Evolutionary conservation across 179 eudicot species (phyloP).

Genomic region (Beta corolliflora): DNA sequence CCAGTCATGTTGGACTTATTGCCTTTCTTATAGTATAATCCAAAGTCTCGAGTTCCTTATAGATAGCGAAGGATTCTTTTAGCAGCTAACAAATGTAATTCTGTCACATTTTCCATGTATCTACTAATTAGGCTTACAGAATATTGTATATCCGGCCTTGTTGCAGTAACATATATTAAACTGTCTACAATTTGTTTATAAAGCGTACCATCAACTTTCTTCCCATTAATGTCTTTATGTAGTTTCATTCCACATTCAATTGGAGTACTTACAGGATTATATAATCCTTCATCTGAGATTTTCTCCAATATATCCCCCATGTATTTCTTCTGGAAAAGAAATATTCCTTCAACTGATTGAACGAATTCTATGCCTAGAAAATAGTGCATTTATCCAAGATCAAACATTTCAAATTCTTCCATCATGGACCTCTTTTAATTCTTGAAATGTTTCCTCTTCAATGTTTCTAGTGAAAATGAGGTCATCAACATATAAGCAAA

Average conservation of each 20-base stretch:
- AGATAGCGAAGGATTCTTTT: slow-evolving; percentile 11
- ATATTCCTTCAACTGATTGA: slow-evolving; percentile 3
- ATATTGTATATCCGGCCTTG: slow-evolving; percentile 9
- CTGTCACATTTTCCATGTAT: not conserved
- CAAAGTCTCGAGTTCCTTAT: not conserved
- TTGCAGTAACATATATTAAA: slow-evolving; percentile 5
- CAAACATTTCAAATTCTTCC: not conserved
- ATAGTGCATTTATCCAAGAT: slow-evolving; percentile 17
- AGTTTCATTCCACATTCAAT: slow-evolving; percentile 5
- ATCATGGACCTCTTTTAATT: not conserved
- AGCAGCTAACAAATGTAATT: not conserved
- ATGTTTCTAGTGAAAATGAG: not conserved
- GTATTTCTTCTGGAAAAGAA: slow-evolving; percentile 5
- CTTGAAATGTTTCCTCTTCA: not conserved
- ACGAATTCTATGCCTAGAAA: not conserved
- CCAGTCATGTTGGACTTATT: not conserved
- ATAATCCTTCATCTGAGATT: slow-evolving; percentile 1
- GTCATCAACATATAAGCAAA: not conserved
- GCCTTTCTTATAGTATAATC: not conserved
- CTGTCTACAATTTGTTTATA: not conserved
- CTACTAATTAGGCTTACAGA: slow-evolving; percentile 9
- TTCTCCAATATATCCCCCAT: slow-evolving; percentile 3
- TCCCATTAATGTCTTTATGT: slow-evolving; percentile 16
- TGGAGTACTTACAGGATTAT: not conserved
- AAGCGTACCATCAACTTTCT: slow-evolving; percentile 11